These are phyloP conservation scores for Cyberlindnera japonica DNA, from an alignment of 805 yeast species.

Conservation along the genomic window DNA sequence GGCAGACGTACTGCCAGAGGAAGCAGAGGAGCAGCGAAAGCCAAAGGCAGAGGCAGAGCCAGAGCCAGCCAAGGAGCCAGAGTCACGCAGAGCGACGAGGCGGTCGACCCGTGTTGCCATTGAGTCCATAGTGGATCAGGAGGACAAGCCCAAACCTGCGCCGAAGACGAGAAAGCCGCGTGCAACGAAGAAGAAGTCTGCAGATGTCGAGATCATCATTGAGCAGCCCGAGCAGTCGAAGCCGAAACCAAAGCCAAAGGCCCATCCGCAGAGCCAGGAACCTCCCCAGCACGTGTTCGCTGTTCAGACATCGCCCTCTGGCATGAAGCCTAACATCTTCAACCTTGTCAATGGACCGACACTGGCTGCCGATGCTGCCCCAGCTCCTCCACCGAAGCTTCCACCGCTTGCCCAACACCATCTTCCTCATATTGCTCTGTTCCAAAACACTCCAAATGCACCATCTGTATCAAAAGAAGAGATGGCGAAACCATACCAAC, in stretches of 20 bases:
- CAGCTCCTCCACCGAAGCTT: neutral
- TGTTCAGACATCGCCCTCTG: conserved; percentile 1
- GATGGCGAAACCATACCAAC: too few species aligned
- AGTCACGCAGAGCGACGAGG: conserved; percentile 6
- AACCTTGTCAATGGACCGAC: conserved; percentile 11
- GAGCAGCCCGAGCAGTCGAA: neutral
- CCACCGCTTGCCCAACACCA: neutral
- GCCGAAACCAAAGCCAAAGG: neutral
- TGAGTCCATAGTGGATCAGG: conserved; percentile 7
- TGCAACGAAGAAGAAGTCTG: conserved; percentile 2
- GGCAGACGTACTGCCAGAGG: neutral
- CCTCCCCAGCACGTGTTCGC: neutral
- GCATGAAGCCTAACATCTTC: conserved; percentile 12
- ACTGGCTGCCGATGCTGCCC: neutral
- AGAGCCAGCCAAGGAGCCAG: conserved; percentile 1
- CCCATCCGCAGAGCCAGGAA: neutral
- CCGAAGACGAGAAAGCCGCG: conserved; percentile 5
- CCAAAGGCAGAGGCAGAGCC: neutral
- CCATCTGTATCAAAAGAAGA: neutral
- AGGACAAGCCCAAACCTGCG: conserved; percentile 1
- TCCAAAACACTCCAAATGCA: neutral
- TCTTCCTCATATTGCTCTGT: neutral
- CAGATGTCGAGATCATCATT: neutral
- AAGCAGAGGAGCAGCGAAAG: neutral
- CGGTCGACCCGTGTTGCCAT: conserved; percentile 11